These are phyloP conservation scores for Solanum virginianum DNA, from an alignment of 257 asterid species.

Conservation along the genomic window DNA sequence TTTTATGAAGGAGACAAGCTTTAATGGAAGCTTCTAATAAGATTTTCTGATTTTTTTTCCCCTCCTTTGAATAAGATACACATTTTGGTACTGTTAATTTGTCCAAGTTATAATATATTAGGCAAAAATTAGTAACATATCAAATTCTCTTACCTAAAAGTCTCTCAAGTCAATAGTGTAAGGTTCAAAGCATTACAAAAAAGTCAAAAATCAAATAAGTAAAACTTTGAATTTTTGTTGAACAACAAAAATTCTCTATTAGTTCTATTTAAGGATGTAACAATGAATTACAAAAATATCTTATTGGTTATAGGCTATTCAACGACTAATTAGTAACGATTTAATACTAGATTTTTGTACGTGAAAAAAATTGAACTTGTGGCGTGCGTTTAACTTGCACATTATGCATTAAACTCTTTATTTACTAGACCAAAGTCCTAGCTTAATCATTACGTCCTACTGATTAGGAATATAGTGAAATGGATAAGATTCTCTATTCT, in stretches of 20 bases:
- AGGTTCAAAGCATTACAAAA: background rate
- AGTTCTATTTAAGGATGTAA: background rate
- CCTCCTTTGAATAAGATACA: background rate
- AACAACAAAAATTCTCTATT: too few relatives aligned
- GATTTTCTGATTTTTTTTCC: background rate
- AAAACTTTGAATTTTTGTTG: background rate
- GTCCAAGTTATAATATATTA: background rate
- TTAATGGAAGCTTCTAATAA: background rate
- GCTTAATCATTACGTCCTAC: background rate
- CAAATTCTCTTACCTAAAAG: too few relatives aligned
- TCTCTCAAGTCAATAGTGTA: background rate
- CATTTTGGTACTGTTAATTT: background rate
- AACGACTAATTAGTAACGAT: background rate
- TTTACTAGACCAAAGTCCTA: background rate
- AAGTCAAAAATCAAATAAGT: fast-evolving
- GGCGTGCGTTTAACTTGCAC: fast-evolving
- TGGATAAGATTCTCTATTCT: fast-evolving
- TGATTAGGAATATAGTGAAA: background rate
- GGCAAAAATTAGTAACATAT: background rate
- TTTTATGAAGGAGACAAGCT: background rate
- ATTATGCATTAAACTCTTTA: background rate
- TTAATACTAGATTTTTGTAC: background rate
- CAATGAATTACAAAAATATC: background rate
- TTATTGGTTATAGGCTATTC: background rate
- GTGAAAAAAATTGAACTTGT: fast-evolving